Base-by-base conservation (phyloP, 768 basidiomycete species). In the Boletales sp. region DNA sequence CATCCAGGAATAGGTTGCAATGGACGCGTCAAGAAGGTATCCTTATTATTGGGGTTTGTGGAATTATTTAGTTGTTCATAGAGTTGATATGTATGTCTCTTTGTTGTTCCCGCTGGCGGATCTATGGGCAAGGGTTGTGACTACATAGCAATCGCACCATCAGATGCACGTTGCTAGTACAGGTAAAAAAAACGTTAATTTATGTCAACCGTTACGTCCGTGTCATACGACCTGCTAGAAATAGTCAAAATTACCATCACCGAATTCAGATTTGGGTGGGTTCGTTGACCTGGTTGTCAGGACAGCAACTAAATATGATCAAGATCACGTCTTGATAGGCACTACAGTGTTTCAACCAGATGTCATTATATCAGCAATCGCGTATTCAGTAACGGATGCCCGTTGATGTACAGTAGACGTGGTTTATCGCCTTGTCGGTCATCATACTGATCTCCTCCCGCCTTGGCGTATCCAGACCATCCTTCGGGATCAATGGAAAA, bases 371-470 rank as follows among this genome's bases (percentile, higher is more conserved):
- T 63, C 63, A 87, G 62, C 62, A 91, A 63, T 61, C 83, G 78
- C 56, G 89, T 88, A 68, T 92, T 92, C 50, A 86, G 66, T 61
- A 92, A 66, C 44, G 87, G 80, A 65, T 84, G 81, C 28, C 85
- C 85, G 57, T 88, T 90, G 62, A 92, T 74, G 72, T 86, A 86
- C 63, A 92, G 65, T 58, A 90, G 75, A 41, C 76, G 77, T 51
- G 71, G 68, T 17, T 60, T 57, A 56, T 76, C 70, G 48, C 56
- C 71, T 53, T 38, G 63, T 48, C 51, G 62, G 51, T 59, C 58
- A 31, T 61, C 60, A 41, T 58, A 55, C 47, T 25, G 48, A 50
- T 47, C 53, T 37, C 38, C 50, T 31, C 14, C 58, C 35, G 51
- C 43, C 48, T 40, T 42, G 44, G 55, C 48, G 39, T 59, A 67